Conservation (phyloP, 768 basidiomycete species). For the Terana coerulea region DNA sequence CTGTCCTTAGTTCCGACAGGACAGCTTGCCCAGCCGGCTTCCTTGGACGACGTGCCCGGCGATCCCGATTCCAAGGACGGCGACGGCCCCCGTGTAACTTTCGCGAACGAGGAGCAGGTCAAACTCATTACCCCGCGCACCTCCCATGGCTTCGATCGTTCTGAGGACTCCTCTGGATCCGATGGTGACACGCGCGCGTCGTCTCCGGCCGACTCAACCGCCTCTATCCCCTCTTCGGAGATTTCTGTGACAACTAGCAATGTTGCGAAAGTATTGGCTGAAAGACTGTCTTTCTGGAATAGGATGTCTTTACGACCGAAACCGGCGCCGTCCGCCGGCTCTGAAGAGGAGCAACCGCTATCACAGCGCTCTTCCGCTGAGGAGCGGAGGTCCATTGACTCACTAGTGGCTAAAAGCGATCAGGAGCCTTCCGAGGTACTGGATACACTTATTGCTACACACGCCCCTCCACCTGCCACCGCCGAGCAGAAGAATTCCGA, state of each 20-base stretch:
- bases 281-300: slow-evolving; percentile 74
- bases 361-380: slow-evolving; percentile 13
- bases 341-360: not conserved
- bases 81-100: slow-evolving; percentile 45
- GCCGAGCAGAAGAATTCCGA: slow-evolving; percentile 68
- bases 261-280: slow-evolving; percentile 59
- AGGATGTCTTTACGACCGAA: slow-evolving; percentile 42
- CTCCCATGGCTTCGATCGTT: slow-evolving; percentile 16
- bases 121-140: slow-evolving; percentile 39
- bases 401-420: slow-evolving; percentile 19
- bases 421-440: slow-evolving; percentile 47
- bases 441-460: slow-evolving; percentile 51
- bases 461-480: slow-evolving; percentile 59
- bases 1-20: slow-evolving; percentile 39
- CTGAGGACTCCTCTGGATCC: slow-evolving; percentile 10
- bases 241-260: slow-evolving; percentile 38
- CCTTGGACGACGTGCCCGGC: slow-evolving; percentile 9
- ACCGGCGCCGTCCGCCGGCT: not conserved
- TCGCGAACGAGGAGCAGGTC: slow-evolving; percentile 43
- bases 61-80: slow-evolving; percentile 1
- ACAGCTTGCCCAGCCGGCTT: not conserved
- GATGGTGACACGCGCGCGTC: slow-evolving; percentile 23
- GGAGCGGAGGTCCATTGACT: slow-evolving; percentile 25
- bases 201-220: slow-evolving; percentile 36
- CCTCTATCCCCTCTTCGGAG: slow-evolving; percentile 50